Evolutionary conservation across 129 eudicot genomes (phyloP).

Genomic region (Escallonia rubra): DNA sequence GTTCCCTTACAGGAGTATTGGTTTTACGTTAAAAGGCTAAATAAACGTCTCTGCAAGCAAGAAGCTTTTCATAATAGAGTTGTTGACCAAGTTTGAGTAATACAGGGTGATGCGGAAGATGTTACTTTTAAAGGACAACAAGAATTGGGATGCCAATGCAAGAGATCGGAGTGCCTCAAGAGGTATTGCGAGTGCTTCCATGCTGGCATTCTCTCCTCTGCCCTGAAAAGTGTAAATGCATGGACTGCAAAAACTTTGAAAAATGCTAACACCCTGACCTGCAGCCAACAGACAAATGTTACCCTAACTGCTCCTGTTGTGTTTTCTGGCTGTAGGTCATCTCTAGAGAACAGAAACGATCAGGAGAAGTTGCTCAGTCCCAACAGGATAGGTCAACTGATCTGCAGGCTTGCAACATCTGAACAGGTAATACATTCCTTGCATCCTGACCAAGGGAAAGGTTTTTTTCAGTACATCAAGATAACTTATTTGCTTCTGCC

Average conservation of each 20-base stretch:
- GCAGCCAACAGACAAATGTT: constrained; percentile 19
- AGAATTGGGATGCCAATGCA: constrained; percentile 36
- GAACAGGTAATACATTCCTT: constrained; percentile 22
- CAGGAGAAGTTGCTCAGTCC: constrained; percentile 8
- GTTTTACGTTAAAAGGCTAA: neutral
- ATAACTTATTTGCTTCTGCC: neutral
- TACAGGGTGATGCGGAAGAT: constrained; percentile 14
- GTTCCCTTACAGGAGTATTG: neutral
- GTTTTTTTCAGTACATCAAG: too few relatives aligned
- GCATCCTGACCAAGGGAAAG: neutral
- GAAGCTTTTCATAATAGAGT: neutral
- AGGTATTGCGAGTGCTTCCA: constrained; percentile 19
- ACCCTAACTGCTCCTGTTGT: constrained; percentile 21
- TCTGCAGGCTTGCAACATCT: constrained; percentile 11
- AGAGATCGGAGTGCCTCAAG: constrained; percentile 26
- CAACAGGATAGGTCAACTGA: constrained; percentile 10
- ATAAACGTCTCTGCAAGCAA: neutral
- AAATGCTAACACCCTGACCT: constrained; percentile 8
- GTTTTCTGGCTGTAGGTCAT: constrained; percentile 18
- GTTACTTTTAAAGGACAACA: neutral
- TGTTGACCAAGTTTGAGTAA: neutral
- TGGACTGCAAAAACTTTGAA: constrained; percentile 42
- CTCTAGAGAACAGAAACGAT: constrained; percentile 15
- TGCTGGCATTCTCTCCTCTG: constrained; percentile 26
- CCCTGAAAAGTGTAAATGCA: constrained; percentile 35